Percentiles rank a stretch among this genome's conserved stretches.
Evolutionary conservation across 1,284 basidiomycete species (phyloP).

Genomic region (Austroboletus rostrupii): DNA sequence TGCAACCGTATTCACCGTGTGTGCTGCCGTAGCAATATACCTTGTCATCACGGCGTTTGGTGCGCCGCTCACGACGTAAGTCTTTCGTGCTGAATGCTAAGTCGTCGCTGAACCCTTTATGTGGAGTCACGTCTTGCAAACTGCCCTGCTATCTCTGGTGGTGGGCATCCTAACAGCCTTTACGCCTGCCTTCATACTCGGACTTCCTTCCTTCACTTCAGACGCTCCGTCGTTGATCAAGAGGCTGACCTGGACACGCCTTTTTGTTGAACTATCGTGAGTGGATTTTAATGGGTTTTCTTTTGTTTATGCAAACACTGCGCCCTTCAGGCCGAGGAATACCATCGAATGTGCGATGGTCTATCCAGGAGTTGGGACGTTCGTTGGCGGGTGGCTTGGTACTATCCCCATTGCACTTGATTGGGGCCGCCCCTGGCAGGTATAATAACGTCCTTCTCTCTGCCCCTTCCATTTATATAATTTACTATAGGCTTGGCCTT

Average conservation of each 20-base stretch:
- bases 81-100: conserved; percentile 7
- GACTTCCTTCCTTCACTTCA: conserved; percentile 49
- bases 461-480: neutral
- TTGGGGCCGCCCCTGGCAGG: conserved; percentile 97
- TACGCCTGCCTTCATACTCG: conserved; percentile 69
- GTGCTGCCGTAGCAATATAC: conserved; percentile 46
- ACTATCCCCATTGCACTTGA: conserved; percentile 83
- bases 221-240: conserved; percentile 42
- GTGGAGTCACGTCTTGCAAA: conserved; percentile 50
- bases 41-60: conserved; percentile 65
- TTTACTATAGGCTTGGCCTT: conserved; percentile 69
- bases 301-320: neutral
- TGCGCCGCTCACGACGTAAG: conserved; percentile 64
- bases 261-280: conserved; percentile 78
- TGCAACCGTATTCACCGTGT: conserved; percentile 53
- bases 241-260: conserved; percentile 63
- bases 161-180: conserved; percentile 67
- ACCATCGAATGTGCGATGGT: conserved; percentile 73
- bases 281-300: conserved; percentile 29
- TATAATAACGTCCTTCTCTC: conserved; percentile 31
- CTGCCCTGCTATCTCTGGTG: conserved; percentile 65
- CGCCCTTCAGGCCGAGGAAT: conserved; percentile 49
- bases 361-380: conserved; percentile 74
- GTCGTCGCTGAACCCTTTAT: conserved; percentile 10
- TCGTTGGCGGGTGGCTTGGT: conserved; percentile 77